These are phyloP conservation scores for Bacterosira constricta DNA, from an alignment of 108 stramenopile genomes.

Conservation along the genomic window DNA sequence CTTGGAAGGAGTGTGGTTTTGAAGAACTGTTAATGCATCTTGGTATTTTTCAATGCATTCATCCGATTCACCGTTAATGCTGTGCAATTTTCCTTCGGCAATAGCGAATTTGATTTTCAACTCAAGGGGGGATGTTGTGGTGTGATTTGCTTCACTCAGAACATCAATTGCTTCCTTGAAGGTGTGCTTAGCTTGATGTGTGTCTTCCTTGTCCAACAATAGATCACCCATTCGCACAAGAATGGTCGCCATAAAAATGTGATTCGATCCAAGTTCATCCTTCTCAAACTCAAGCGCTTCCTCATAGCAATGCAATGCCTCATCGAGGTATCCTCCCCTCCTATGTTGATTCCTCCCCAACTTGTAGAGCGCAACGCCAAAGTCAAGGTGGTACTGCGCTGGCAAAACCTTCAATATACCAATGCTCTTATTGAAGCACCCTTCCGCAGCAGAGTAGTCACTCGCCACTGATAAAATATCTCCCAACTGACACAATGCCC, in stretches of 20 bases:
- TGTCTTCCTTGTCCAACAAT: conserved; percentile 62
- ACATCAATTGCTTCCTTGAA: conserved; percentile 70
- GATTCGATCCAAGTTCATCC: conserved; percentile 62
- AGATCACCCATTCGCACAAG: conserved; percentile 70
- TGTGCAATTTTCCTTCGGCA: conserved; percentile 63
- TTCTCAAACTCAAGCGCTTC: conserved; percentile 68
- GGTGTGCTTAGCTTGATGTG: conserved; percentile 61
- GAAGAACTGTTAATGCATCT: conserved; percentile 61
- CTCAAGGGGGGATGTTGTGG: conserved; percentile 3
- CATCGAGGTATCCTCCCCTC: conserved; percentile 62
- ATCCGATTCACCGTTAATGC: conserved; percentile 50
- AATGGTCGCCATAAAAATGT: conserved; percentile 55
- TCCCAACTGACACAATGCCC: conserved; percentile 69
- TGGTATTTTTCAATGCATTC: conserved; percentile 66
- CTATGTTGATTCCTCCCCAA: conserved; percentile 73
- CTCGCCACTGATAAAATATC: conserved; percentile 68
- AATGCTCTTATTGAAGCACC: conserved; percentile 69
- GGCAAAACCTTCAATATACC: conserved; percentile 65
- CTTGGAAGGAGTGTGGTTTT: conserved; percentile 55
- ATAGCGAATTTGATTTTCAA: conserved; percentile 4
- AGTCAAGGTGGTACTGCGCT: conserved; percentile 55
- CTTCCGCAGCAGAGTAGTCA: conserved; percentile 69
- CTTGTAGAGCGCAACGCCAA: conserved; percentile 75
- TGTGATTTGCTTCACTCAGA: conserved; percentile 46
- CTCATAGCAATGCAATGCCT: conserved; percentile 68